These are phyloP conservation scores for Lolium rigidum DNA, from an alignment of 176 grass and related monocot genomes.

Conservation along the genomic window DNA sequence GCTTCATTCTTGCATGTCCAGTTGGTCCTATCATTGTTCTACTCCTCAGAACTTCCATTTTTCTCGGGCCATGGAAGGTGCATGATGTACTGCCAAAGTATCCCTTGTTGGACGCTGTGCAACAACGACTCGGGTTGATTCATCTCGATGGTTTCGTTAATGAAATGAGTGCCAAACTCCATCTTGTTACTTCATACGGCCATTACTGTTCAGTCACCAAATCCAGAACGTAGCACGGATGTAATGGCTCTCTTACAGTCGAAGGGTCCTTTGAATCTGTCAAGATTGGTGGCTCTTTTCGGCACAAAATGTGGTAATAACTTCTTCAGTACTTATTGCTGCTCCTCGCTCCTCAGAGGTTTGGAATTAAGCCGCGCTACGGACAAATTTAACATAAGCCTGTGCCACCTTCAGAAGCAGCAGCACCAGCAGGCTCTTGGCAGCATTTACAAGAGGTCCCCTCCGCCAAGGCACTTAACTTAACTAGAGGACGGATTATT, in stretches of 20 bases:
- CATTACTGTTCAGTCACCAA: too few relatives aligned
- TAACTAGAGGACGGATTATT: background rate
- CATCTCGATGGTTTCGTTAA: too few relatives aligned
- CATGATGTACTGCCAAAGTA: too few relatives aligned
- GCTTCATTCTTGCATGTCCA: too few relatives aligned
- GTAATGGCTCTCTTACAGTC: background rate
- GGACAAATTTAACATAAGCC: conserved; percentile 38
- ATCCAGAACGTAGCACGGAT: too few relatives aligned
- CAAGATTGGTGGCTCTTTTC: background rate
- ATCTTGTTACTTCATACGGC: too few relatives aligned
- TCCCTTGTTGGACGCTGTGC: too few relatives aligned
- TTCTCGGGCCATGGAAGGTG: too few relatives aligned
- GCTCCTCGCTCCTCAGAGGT: background rate
- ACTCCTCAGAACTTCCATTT: too few relatives aligned
- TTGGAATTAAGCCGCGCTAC: conserved; percentile 18
- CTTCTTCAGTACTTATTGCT: conserved; percentile 38
- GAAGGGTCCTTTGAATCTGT: background rate
- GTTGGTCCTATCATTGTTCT: too few relatives aligned
- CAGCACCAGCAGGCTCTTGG: conserved; percentile 10
- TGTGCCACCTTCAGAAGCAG: conserved; percentile 21
- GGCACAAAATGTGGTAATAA: conserved; percentile 16
- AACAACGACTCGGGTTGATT: too few relatives aligned
- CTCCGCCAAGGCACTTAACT: background rate
- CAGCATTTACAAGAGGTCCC: conserved; percentile 37
- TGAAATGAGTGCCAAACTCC: too few relatives aligned